A percentile compares a stretch with the other conserved stretches of the same genome.
Conservation (phyloP, 768 basidiomycete species). For the Serendipita sp. region DNA sequence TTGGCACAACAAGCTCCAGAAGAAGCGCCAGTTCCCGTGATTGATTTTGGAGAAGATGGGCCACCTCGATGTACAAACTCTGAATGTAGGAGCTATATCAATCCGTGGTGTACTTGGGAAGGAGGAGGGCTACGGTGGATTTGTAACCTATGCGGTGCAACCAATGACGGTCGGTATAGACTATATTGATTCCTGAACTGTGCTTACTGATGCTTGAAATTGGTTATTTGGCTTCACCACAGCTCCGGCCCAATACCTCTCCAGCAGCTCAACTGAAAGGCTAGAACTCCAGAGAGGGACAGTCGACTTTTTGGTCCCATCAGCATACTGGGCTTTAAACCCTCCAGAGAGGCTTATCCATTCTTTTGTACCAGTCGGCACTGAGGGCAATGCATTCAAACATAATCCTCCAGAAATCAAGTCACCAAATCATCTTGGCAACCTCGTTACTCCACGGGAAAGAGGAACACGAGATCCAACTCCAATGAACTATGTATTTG, state of each 20-base stretch:
- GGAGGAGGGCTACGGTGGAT: conserved; percentile 74
- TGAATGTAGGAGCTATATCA: conserved; percentile 77
- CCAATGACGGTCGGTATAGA: conserved; percentile 60
- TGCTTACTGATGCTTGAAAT: background rate
- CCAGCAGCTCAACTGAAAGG: conserved; percentile 59
- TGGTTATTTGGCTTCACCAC: background rate
- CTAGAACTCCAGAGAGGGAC: conserved; percentile 85
- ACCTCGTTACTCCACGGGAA: conserved; percentile 12
- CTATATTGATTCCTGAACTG: background rate
- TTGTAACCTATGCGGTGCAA: conserved; percentile 77
- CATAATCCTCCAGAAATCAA: conserved; percentile 12
- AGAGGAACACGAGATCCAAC: conserved; percentile 31
- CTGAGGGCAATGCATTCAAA: background rate
- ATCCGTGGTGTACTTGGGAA: conserved; percentile 80
- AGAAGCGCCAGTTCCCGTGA: conserved; percentile 65
- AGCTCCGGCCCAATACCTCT: conserved; percentile 34
- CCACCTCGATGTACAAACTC: conserved; percentile 59
- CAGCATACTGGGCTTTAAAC: conserved; percentile 73
- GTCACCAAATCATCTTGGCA: conserved; percentile 3
- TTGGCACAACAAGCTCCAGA: conserved; percentile 66
- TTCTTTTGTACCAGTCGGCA: conserved; percentile 25
- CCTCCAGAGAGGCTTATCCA: conserved; percentile 37
- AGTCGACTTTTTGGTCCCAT: conserved; percentile 70
- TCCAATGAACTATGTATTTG: conserved; percentile 68
- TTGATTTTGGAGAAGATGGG: conserved; percentile 52